Evolutionary conservation across 257 asterid genomes (phyloP).

Genomic region (Ilex aquifolium): DNA sequence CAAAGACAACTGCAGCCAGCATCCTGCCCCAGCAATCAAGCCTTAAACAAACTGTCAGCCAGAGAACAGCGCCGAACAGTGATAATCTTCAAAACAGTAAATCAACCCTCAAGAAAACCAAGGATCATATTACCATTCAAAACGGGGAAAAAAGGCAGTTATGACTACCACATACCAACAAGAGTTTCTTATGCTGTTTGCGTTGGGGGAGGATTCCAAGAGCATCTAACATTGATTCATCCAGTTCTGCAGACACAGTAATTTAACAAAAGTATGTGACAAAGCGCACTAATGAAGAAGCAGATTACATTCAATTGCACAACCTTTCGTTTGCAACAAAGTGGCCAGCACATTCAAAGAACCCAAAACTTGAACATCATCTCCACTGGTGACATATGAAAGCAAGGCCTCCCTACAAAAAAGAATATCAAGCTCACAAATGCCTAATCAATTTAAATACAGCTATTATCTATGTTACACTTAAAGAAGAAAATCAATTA

Average conservation of each 20-base stretch:
- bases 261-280: conserved; percentile 17
- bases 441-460: too few species aligned
- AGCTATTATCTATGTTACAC: neutral
- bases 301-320: conserved; percentile 16
- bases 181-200: conserved; percentile 85
- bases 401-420: conserved; percentile 78
- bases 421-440: neutral
- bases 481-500: neutral
- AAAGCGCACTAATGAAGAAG: conserved; percentile 23
- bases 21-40: too few species aligned
- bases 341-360: conserved; percentile 84
- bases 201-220: conserved; percentile 97
- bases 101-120: too few species aligned
- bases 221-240: conserved; percentile 93
- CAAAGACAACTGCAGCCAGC: too few species aligned
- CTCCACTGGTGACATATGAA: conserved; percentile 69
- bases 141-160: neutral
- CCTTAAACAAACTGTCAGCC: too few species aligned
- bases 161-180: conserved; percentile 58
- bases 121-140: conserved; percentile 10
- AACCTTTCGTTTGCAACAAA: conserved; percentile 91
- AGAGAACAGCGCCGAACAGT: too few species aligned
- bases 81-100: too few species aligned
- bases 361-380: conserved; percentile 86
- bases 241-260: conserved; percentile 60